phyloP scores from a whole-genome alignment of 495 filamentous ascomycete genomes.

The Rhypophila decipiens region DNA sequence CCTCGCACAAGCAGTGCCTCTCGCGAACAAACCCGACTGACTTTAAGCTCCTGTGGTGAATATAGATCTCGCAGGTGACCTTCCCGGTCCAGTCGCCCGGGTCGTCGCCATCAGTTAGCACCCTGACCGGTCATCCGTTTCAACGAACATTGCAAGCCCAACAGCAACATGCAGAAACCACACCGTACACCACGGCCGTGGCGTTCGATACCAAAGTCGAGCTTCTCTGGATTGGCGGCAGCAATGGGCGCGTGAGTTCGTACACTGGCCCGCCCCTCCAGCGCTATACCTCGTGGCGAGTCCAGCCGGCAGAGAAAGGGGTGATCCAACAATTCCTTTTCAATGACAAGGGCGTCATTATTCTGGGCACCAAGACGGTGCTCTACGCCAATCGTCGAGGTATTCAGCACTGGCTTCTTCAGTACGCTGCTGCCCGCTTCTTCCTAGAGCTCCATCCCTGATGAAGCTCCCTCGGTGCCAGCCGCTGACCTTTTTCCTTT shows the following conservation, averaged over 20 bases:
- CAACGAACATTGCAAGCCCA: no score
- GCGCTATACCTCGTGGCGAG: conserved; percentile 63
- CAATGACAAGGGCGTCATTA: conserved; percentile 79
- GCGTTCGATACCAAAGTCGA: conserved; percentile 86
- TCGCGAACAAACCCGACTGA: no score
- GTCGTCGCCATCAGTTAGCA: neutral
- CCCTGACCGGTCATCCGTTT: neutral
- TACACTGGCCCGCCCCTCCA: no score
- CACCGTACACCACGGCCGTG: conserved; percentile 59
- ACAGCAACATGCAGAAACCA: conserved; percentile 53
- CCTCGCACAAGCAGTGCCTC: neutral
- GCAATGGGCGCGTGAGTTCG: conserved; percentile 66
- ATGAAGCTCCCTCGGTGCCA: no score
- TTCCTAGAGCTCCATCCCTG: no score
- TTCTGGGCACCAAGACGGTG: conserved; percentile 67
- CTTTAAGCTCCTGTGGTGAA: no score
- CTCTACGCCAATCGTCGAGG: no score
- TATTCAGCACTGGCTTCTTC: no score
- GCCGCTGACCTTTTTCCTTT: neutral
- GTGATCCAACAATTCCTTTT: conserved; percentile 74
- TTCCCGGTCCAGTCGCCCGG: neutral
- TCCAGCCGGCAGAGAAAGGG: conserved; percentile 60
- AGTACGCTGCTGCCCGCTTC: no score
- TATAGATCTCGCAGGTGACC: no score
- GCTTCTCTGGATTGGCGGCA: conserved; percentile 85